A percentile compares a stretch with the other conserved stretches of the same genome.
Evolutionary conservation across 2,329 filamentous ascomycete species (phyloP).

Genomic region (Didymella pinodella): DNA sequence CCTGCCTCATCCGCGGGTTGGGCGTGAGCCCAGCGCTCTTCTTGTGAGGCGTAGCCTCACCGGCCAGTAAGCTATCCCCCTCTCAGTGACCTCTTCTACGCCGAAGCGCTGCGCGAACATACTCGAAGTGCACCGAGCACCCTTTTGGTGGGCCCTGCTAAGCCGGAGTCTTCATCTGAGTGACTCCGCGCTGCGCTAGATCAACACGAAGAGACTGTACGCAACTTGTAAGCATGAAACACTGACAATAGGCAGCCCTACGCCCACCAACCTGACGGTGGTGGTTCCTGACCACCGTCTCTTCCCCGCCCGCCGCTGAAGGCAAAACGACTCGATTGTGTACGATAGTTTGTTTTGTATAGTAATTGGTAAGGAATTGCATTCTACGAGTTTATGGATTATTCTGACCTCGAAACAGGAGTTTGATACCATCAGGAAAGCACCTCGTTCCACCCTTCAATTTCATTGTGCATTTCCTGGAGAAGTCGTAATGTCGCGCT

Average conservation of each 20-base stretch:
- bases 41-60: constrained; percentile 4
- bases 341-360: background rate
- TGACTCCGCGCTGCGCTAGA: background rate
- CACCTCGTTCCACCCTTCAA: background rate
- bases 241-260: background rate
- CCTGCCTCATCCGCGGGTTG: background rate
- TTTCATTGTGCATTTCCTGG: background rate
- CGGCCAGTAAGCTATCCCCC: constrained; percentile 2
- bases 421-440: background rate
- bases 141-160: background rate
- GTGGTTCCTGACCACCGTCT: background rate
- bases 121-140: background rate
- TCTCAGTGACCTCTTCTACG: background rate
- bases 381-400: background rate
- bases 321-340: background rate
- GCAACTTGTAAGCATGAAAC: background rate
- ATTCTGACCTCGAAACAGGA: background rate
- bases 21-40: constrained; percentile 4
- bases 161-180: background rate
- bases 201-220: background rate
- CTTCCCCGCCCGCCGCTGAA: background rate
- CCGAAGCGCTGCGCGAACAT: background rate
- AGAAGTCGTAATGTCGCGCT: background rate
- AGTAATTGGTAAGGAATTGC: background rate
- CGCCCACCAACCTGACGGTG: background rate